These are phyloP conservation scores for Pythium aphanidermatum DNA, from an alignment of 352 stramenopile genomes.

Conservation along the genomic window DNA sequence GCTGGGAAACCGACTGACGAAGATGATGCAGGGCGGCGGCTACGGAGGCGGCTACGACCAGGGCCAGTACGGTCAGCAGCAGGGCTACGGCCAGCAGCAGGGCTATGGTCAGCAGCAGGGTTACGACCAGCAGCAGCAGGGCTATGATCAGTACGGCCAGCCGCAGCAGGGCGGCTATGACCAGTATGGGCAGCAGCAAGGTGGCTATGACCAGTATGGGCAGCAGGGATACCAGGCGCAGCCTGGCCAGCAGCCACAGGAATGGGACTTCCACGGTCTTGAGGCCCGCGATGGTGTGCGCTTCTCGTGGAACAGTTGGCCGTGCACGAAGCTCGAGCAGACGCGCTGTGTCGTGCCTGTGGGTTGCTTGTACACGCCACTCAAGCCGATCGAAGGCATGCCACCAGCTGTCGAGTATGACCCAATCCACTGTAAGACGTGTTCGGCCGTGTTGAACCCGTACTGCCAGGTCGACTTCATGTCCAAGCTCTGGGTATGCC, in stretches of 20 bases:
- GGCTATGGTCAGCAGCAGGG: slow-evolving; percentile 28
- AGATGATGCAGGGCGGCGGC: slow-evolving; percentile 48
- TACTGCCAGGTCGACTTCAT: slow-evolving; percentile 99
- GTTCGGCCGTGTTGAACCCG: slow-evolving; percentile 96
- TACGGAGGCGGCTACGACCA: slow-evolving; percentile 25
- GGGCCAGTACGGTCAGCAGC: slow-evolving; percentile 30
- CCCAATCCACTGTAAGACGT: slow-evolving; percentile 97
- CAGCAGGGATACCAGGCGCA: slow-evolving; percentile 27
- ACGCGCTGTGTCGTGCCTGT: slow-evolving; percentile 97
- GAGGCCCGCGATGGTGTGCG: slow-evolving; percentile 92
- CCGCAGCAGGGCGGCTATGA: slow-evolving; percentile 33
- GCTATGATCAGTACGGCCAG: slow-evolving; percentile 38
- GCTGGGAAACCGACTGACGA: slow-evolving; percentile 2
- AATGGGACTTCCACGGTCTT: slow-evolving; percentile 83
- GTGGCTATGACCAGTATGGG: slow-evolving; percentile 28
- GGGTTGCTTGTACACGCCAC: slow-evolving; percentile 92
- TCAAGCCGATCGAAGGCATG: slow-evolving; percentile 96
- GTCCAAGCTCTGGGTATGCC: slow-evolving; percentile 99
- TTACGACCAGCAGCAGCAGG: slow-evolving; percentile 31
- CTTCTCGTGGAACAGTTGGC: slow-evolving; percentile 99
- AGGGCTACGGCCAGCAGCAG: slow-evolving; percentile 34
- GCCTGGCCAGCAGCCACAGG: slow-evolving; percentile 65
- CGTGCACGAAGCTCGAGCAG: slow-evolving; percentile 96
- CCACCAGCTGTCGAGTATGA: slow-evolving; percentile 95
- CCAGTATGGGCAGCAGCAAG: slow-evolving; percentile 32